These are phyloP conservation scores for Trichoderma sp. DNA, from an alignment of 2,329 filamentous ascomycete species.

Conservation along the genomic window DNA sequence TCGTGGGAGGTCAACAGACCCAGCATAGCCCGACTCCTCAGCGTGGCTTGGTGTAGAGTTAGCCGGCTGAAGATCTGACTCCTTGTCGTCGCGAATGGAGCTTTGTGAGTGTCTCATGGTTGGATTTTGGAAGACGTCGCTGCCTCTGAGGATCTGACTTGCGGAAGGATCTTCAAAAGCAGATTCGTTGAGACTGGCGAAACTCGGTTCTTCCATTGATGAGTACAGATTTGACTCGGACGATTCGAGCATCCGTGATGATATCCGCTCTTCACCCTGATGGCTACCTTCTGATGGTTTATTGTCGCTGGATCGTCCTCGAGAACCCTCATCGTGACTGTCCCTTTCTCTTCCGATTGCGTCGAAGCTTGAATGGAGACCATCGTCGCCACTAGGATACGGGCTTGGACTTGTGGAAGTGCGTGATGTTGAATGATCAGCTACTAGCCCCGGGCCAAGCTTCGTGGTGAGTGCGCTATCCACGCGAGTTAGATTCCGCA, in stretches of 20 bases:
- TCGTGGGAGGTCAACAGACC: slow-evolving; percentile 30
- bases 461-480: slow-evolving; percentile 43
- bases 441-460: slow-evolving; percentile 63
- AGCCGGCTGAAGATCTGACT: slow-evolving; percentile 37
- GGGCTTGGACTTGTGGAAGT: slow-evolving; percentile 51
- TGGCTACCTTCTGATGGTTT: slow-evolving; percentile 54
- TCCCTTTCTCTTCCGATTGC: slow-evolving; percentile 49
- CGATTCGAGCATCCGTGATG: slow-evolving; percentile 60
- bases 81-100: slow-evolving; percentile 32
- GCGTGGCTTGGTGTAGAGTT: slow-evolving; percentile 43
- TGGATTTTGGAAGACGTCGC: slow-evolving; percentile 84
- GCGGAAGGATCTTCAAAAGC: slow-evolving; percentile 79
- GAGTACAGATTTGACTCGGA: slow-evolving; percentile 77
- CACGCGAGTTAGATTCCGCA: slow-evolving; percentile 30
- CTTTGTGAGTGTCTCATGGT: slow-evolving; percentile 60
- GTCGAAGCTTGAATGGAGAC: slow-evolving; percentile 54
- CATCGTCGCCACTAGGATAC: slow-evolving; percentile 57
- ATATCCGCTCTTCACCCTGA: slow-evolving; percentile 46
- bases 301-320: slow-evolving; percentile 65
- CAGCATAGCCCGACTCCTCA: slow-evolving; percentile 34
- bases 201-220: slow-evolving; percentile 68
- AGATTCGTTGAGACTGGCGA: slow-evolving; percentile 69
- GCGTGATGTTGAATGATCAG: slow-evolving; percentile 56
- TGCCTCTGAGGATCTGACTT: slow-evolving; percentile 85
- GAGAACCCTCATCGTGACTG: slow-evolving; percentile 54